Evolutionary conservation across 345 rosid species (phyloP).

Genomic region (Garcia nutans): DNA sequence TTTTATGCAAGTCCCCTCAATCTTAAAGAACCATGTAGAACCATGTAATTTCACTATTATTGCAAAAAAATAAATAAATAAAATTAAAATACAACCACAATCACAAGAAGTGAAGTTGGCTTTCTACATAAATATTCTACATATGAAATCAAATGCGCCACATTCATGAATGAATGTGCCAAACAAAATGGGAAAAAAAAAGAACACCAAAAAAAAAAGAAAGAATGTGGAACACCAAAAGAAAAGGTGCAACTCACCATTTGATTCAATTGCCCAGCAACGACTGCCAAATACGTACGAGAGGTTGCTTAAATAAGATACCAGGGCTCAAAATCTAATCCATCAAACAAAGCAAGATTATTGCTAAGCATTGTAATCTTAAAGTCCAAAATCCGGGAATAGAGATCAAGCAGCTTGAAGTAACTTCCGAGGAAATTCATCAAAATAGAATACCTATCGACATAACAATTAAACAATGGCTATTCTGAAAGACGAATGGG

Average conservation of each 20-base stretch:
- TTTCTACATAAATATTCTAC: background rate
- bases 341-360: background rate
- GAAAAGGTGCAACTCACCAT: background rate
- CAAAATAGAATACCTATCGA: background rate
- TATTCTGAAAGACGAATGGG: background rate
- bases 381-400: constrained; percentile 1
- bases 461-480: background rate
- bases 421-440: background rate
- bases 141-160: background rate
- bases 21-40: background rate
- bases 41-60: background rate
- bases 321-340: constrained; percentile 1
- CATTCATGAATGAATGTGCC: background rate
- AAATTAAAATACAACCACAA: background rate
- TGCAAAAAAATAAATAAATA: background rate
- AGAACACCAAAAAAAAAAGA: background rate
- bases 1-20: background rate
- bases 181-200: background rate
- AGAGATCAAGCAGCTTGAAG: background rate
- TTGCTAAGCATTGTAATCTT: background rate
- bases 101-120: background rate
- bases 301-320: constrained; percentile 1
- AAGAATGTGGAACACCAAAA: background rate
- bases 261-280: background rate
- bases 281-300: background rate